A percentile compares a stretch with the other conserved stretches of the same genome.
phyloP scores from a whole-genome alignment of 352 stramenopile species.

The Globisporangium radiosum region DNA sequence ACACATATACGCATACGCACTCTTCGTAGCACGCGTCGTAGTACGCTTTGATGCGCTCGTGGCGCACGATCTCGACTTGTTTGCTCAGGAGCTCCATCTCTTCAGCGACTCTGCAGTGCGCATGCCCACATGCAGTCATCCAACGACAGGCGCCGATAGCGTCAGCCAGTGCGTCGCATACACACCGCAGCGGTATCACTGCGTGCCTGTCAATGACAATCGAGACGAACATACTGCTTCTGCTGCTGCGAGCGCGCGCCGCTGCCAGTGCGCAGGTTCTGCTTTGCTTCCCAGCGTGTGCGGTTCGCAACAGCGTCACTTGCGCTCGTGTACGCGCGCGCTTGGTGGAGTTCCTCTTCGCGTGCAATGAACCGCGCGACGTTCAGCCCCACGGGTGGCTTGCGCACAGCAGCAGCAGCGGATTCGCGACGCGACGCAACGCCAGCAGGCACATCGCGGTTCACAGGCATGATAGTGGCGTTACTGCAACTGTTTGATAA shows the following conservation, averaged over 20 bases:
- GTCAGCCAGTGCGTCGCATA: too few species aligned
- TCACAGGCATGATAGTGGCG: constrained; percentile 29
- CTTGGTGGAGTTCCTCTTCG: constrained; percentile 66
- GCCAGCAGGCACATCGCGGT: constrained; percentile 43
- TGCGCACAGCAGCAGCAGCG: constrained; percentile 19
- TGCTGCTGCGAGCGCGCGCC: constrained; percentile 44
- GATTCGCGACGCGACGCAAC: constrained; percentile 29
- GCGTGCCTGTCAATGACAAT: too few species aligned
- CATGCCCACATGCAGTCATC: background rate
- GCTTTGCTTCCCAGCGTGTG: constrained; percentile 71
- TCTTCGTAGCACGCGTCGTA: constrained; percentile 73
- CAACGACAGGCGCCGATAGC: too few species aligned
- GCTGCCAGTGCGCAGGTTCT: constrained; percentile 47
- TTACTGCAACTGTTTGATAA: background rate
- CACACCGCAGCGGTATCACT: too few species aligned
- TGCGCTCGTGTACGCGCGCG: constrained; percentile 40
- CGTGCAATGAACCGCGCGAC: constrained; percentile 69
- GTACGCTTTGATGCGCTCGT: constrained; percentile 62
- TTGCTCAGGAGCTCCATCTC: constrained; percentile 78
- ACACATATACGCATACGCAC: constrained; percentile 15
- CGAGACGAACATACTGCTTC: constrained; percentile 32
- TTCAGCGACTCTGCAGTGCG: constrained; percentile 35
- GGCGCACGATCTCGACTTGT: constrained; percentile 53
- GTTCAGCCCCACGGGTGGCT: constrained; percentile 49
- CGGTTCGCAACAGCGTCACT: constrained; percentile 47